These are phyloP conservation scores for Calocybe gangraenosa DNA, from an alignment of 768 basidiomycete genomes.

Conservation along the genomic window DNA sequence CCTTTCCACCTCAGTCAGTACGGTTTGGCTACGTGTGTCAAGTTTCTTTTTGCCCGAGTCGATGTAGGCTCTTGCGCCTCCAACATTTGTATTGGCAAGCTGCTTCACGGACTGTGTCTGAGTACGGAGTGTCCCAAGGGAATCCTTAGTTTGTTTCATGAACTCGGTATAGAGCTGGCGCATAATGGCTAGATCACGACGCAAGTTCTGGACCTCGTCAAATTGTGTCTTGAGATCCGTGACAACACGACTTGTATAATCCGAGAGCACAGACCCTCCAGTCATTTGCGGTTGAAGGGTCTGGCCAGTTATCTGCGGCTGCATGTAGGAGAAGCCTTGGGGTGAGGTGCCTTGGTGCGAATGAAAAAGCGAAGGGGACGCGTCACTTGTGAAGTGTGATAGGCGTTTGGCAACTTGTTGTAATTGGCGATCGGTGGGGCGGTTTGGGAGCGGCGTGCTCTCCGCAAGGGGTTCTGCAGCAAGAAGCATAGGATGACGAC, in stretches of 20 bases:
- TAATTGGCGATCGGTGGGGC: slow-evolving; percentile 77
- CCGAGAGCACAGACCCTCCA: slow-evolving; percentile 68
- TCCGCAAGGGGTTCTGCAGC: slow-evolving; percentile 55
- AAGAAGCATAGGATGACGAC: slow-evolving; percentile 46
- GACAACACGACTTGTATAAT: slow-evolving; percentile 71
- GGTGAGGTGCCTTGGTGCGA: slow-evolving; percentile 21
- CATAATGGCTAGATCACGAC: slow-evolving; percentile 90
- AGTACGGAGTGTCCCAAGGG: slow-evolving; percentile 68
- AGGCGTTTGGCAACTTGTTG: slow-evolving; percentile 68
- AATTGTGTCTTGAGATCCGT: slow-evolving; percentile 87
- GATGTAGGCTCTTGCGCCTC: slow-evolving; percentile 83
- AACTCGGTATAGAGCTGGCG: slow-evolving; percentile 94
- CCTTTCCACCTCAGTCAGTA: slow-evolving; percentile 89
- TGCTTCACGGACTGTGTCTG: slow-evolving; percentile 89
- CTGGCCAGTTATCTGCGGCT: slow-evolving; percentile 65
- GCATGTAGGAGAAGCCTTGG: slow-evolving; percentile 29
- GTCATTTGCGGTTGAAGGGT: slow-evolving; percentile 71
- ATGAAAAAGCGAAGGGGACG: slow-evolving; percentile 22
- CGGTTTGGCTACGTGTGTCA: slow-evolving; percentile 85
- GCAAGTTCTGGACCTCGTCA: slow-evolving; percentile 91
- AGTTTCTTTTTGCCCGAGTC: slow-evolving; percentile 89
- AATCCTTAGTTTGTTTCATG: slow-evolving; percentile 86
- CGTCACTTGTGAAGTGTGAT: slow-evolving; percentile 62
- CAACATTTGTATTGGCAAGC: slow-evolving; percentile 75
- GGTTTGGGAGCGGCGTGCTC: slow-evolving; percentile 56